Base-by-base conservation (phyloP, 2,329 filamentous ascomycete genomes). In the Davidsoniella eucalypti region DNA sequence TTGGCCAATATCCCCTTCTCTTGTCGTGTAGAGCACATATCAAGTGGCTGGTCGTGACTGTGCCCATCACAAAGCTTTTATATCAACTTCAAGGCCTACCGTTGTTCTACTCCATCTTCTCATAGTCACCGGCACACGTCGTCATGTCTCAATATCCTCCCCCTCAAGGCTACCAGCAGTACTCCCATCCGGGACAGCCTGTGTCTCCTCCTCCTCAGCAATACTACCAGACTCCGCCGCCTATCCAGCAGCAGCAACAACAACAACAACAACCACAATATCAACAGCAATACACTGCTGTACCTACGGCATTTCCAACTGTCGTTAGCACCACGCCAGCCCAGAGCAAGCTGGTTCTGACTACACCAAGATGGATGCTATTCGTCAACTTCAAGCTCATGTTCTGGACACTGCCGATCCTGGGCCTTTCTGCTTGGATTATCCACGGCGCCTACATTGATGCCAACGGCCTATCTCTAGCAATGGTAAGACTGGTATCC, bases 281-380 rank as follows among this genome's bases (percentile, higher is more conserved):
- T 33, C 26, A 33, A 33, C 26, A 33, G 10, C 26, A 33, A 12
- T 33, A 33, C 10, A 33, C 26, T 33, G 26, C 26, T 12, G 26
- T 33, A 12, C 8, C 43, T 2, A n/a, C 16, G 1, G 39, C 25
- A 5, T 25, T 10, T 4, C 33, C 47, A 2, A 37, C 47, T 5
- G 5, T 44, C 14, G 33, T 23, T 8, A 43, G 17, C 40, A 43
- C 40, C 14, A 5, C n/a, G 18, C 18, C n/a, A 18, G 25, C 17
- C 33, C 25, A 42, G 40, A 40, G 16, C 17, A 33, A 44, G 10
- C 9, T 50, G 50, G 56, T 71, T 52, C 64, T 71, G 51, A 55
- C 59, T 33, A 64, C 68, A 18, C 68, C 70, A 7, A 49, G 58
- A 16, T 71, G 69, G 69, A 57, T 72, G n/a, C 57, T 65, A 23